Percentiles rank a stretch among this genome's conserved stretches.
phyloP scores from a whole-genome alignment of 768 basidiomycete genomes.

The Kwoniella heveanensis region DNA sequence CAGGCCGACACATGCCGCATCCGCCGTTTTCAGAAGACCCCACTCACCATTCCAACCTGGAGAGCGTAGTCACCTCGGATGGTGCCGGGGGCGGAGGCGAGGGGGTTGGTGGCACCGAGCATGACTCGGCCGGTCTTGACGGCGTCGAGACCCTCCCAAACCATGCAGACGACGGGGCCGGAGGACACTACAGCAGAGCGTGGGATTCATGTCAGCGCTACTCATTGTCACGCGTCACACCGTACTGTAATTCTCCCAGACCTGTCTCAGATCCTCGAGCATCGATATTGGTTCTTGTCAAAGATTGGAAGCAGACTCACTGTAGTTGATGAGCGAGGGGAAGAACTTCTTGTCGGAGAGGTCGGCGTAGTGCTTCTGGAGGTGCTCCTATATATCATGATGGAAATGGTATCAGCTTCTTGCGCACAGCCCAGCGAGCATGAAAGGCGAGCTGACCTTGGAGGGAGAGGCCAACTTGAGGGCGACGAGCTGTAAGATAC shows the following conservation, averaged over 20 bases:
- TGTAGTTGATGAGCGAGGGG: slow-evolving; percentile 91
- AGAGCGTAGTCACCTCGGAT: slow-evolving; percentile 96
- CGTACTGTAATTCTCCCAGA: background rate
- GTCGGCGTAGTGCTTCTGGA: slow-evolving; percentile 97
- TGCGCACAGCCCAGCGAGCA: too few relatives aligned
- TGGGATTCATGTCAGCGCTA: background rate
- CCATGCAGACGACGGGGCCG: slow-evolving; percentile 87
- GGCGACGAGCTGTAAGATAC: slow-evolving; percentile 70
- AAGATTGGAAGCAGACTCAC: too few relatives aligned
- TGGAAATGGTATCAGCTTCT: background rate
- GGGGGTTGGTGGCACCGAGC: slow-evolving; percentile 96
- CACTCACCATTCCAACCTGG: slow-evolving; percentile 70
- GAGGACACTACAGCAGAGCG: slow-evolving; percentile 36
- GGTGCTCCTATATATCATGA: slow-evolving; percentile 63
- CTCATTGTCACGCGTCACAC: too few relatives aligned
- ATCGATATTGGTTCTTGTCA: too few relatives aligned
- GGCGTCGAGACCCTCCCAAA: slow-evolving; percentile 74
- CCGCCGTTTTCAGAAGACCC: background rate
- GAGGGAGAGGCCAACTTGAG: slow-evolving; percentile 84
- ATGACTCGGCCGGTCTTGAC: slow-evolving; percentile 84
- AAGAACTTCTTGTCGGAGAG: slow-evolving; percentile 94
- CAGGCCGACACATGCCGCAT: too few relatives aligned
- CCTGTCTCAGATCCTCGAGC: background rate
- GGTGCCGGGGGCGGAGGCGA: slow-evolving; percentile 81
- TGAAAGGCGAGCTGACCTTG: slow-evolving; percentile 49